phyloP scores from a whole-genome alignment of 2,329 filamentous ascomycete genomes.

The Fusarium continuum region DNA sequence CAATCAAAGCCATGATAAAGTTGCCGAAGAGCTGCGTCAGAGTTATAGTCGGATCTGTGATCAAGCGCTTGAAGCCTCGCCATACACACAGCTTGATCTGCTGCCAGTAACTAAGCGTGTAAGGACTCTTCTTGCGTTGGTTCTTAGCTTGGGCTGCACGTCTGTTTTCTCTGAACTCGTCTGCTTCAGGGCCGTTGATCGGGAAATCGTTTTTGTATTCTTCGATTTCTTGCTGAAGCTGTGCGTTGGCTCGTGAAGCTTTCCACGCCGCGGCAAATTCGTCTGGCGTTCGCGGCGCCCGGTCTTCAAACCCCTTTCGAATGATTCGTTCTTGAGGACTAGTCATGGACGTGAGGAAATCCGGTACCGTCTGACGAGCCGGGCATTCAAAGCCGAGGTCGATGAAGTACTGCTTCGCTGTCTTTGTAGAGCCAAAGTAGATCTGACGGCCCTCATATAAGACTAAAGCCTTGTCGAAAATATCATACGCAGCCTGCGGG shows the following conservation, averaged over 20 bases:
- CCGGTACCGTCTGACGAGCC: constrained; percentile 69
- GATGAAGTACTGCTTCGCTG: constrained; percentile 42
- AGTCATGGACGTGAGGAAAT: constrained; percentile 70
- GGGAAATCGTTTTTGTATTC: constrained; percentile 53
- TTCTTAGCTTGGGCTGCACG: constrained; percentile 57
- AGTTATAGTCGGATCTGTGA: constrained; percentile 52
- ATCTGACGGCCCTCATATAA: constrained; percentile 75
- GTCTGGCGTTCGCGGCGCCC: constrained; percentile 48
- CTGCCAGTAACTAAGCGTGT: constrained; percentile 38
- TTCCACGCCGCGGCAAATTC: constrained; percentile 51
- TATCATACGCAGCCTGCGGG: constrained; percentile 49
- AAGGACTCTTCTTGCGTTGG: constrained; percentile 40
- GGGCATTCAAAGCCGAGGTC: constrained; percentile 65
- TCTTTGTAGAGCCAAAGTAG: constrained; percentile 48
- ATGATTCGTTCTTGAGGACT: constrained; percentile 47
- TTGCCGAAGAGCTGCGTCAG: constrained; percentile 54
- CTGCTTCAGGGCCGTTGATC: constrained; percentile 54
- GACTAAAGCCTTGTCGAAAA: constrained; percentile 75
- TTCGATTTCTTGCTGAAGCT: constrained; percentile 60
- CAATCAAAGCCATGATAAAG: constrained; percentile 59
- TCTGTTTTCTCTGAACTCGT: constrained; percentile 57
- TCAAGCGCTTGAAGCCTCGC: constrained; percentile 52
- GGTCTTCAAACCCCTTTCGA: constrained; percentile 45
- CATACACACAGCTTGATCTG: constrained; percentile 35
- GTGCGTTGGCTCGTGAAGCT: constrained; percentile 25